These are phyloP conservation scores for Osmanthus fragrans DNA, from an alignment of 257 asterid species.

Conservation along the genomic window DNA sequence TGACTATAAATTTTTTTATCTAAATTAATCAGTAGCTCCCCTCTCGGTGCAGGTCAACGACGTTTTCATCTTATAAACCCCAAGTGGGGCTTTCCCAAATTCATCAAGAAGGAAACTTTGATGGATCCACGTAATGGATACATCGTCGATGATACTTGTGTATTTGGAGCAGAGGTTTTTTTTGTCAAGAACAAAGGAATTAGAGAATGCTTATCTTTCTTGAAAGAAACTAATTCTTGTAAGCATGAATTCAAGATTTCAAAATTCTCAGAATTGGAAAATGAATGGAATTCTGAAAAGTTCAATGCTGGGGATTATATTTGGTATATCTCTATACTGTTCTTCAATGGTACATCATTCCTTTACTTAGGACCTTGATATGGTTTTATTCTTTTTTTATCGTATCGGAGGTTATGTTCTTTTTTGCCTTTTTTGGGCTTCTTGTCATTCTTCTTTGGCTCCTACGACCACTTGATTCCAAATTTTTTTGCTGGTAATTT, in stretches of 20 bases:
- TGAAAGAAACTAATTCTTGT: not conserved
- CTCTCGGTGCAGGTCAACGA: not conserved
- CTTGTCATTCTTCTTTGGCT: too few relatives aligned
- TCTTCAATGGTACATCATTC: not conserved
- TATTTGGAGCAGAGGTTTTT: constrained; percentile 4
- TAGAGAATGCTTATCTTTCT: constrained; percentile 14
- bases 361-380: too few relatives aligned
- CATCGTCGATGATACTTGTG: constrained; percentile 19
- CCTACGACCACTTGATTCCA: not conserved
- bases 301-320: constrained; percentile 4
- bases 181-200: not conserved
- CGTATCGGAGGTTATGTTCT: too few relatives aligned
- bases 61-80: constrained; percentile 17
- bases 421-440: too few relatives aligned
- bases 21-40: too few relatives aligned
- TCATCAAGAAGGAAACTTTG: constrained; percentile 20
- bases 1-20: too few relatives aligned
- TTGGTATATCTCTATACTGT: not conserved
- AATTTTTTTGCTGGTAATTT: not conserved
- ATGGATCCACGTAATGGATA: constrained; percentile 23
- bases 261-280: not conserved
- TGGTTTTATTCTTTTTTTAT: too few relatives aligned
- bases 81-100: constrained; percentile 28
- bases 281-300: not conserved
- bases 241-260: constrained; percentile 21